Conservation (phyloP, 345 rosid species). For the Salix koriyanagi region DNA sequence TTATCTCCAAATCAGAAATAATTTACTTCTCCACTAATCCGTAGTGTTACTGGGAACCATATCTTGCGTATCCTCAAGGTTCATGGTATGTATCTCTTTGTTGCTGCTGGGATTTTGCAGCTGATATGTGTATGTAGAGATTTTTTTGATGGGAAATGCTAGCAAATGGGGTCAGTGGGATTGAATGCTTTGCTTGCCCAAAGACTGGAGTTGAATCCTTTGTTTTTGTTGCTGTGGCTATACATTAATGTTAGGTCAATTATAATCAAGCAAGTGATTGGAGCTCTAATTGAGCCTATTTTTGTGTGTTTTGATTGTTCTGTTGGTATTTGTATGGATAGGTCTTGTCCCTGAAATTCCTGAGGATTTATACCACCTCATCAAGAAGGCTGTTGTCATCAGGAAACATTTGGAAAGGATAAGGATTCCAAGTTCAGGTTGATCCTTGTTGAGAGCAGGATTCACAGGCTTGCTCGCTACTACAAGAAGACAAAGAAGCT, state of each 20-base stretch:
- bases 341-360: constrained; percentile 93
- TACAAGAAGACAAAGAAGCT: constrained; percentile 97
- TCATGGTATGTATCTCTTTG: constrained; percentile 6
- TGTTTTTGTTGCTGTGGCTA: neutral
- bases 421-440: constrained; percentile 86
- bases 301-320: neutral
- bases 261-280: neutral
- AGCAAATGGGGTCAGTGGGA: neutral
- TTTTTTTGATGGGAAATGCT: neutral
- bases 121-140: neutral
- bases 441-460: constrained; percentile 92
- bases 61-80: constrained; percentile 32
- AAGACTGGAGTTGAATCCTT: neutral
- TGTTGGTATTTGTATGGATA: neutral
- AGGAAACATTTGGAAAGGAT: constrained; percentile 92
- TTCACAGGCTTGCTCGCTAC: constrained; percentile 87
- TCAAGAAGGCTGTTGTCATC: constrained; percentile 90
- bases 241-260: neutral
- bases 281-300: neutral
- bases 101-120: neutral
- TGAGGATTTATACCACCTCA: constrained; percentile 81
- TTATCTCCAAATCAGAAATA: no score
- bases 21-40: neutral
- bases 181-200: neutral
- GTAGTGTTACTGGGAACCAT: constrained; percentile 28